Evolutionary conservation across 345 rosid genomes (phyloP), one percentile per base, ranked within the genome.

Genomic region (Garcia nutans): DNA sequence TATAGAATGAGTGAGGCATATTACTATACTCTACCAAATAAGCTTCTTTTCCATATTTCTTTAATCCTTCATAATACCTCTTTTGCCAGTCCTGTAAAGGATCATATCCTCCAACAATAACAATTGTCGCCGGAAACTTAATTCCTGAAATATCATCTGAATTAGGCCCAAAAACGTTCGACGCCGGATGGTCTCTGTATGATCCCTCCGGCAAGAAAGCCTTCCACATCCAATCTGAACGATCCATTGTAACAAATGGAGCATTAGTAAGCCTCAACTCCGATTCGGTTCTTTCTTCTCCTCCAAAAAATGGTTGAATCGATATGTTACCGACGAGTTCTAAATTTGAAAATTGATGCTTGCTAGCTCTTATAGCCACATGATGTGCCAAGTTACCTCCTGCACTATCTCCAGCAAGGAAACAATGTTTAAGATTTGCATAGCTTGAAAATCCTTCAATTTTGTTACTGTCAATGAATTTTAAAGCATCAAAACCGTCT

Each of bases 401-500:
- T 5, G 68, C 76, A 9, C 76, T 73, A n/a, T 73, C 76, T n/a
- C 76, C 76, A 1, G 76, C 67, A 2, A 73, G 2, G 31, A 73
- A 73, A 58, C 76, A 60, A n/a, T 49, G 41, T 19, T 28, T 23
- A 9, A 73, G 68, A 47, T 73, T 31, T 11, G 58, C 45, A 19
- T 26, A 22, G 42, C 33, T 0, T 8, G n/a, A n/a, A 20, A 47
- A 23, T 10, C 47, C 68, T 59, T 24, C n/a, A 22, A 42, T 59
- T 24, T 45, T 42, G 0, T 8, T 26, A 1, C 2, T 23, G 58
- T 72, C 76, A 16, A 62, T 19, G 59, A 45, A 62, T 12, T 45
- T 61, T 16, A 73, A 19, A 1, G 28, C 76, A 7, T 77, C 79
- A 65, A 81, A 79, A 17, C 83, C 80, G 54, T 84, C 84, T 0